Evolutionary conservation across 2,329 filamentous ascomycete genomes (phyloP), one percentile per base, ranked within the genome.

Genomic region (Alternaria panax): DNA sequence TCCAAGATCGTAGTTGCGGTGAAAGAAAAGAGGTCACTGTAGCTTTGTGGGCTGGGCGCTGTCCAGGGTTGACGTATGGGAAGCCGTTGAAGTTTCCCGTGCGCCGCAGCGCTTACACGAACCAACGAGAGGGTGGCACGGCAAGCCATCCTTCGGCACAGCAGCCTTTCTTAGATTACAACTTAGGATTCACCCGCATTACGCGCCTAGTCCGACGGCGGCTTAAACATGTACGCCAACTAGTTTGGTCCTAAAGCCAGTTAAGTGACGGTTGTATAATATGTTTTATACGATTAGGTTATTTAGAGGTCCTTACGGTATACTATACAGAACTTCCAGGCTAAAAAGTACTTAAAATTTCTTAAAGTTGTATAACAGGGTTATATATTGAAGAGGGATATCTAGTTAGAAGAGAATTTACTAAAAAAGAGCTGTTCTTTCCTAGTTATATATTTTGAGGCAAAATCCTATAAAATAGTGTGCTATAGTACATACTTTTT

Each of bases 31-130:
- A 41, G 18, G 22, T 34, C 30, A 27, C 5, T n/a, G 7, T 46
- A 11, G 22, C 9, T 24, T 36, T n/a, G 20, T 12, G 20, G 20
- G 18, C 24, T 20, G 27, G 11, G n/a, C 6, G 42, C 34, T n/a
- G 48, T 24, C 20, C 12, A 3, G 32, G 7, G 18, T 27, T 18
- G n/a, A 32, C 41, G 41, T 48, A 32, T 48, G 12, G 25, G 43
- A 24, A 36, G 36, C 18, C 18, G 16, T 54, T 25, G 42, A 40
- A 48, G n/a, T 40, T 54, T 34, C 40, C 55, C 27, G 36, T 30
- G 47, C 54, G 45, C 59, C 54, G 22, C 45, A 47, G 59, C 59
- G 59, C 54, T 58, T 61, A 45, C 18, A 51, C 27, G 7, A 34
- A 22, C 59, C 54, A 61, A 61, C 36, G 28, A 46, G 34, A 46